Base-by-base conservation (phyloP, 768 basidiomycete species). In the Galerina marginata region DNA sequence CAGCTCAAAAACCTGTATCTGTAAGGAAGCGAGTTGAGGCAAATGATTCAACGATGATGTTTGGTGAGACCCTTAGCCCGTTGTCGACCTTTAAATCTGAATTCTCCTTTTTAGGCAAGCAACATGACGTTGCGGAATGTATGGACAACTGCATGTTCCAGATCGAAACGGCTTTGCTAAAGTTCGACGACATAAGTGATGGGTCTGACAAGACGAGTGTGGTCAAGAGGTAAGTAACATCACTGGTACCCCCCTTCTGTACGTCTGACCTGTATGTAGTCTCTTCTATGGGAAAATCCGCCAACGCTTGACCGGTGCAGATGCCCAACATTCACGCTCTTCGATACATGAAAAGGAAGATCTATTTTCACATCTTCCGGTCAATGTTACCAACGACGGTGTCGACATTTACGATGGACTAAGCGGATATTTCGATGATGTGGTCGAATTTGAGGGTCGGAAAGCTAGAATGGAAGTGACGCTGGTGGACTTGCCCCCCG, bases 121-220 rank as follows among this genome's bases (percentile, higher is more conserved):
- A 99, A 69, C 96, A 99, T 69, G 97, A 99, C 72, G 96, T 99
- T 11, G 90, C 96, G 0, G 97, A 99, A 75, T 98, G 96, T 75
- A 94, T 99, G 91, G 96, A 99, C 75, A 99, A 99, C 68, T 96
- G 96, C 78, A 91, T 99, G 83, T 97, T 97, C 77, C 97, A 99
- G 74, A 95, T 99, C 52, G 97, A 99, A 74, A 91, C 93, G 4
- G 95, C 95, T 1, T 72, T 94, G 48, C 79, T 94, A 40, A 91
- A 91, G 67, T 91, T 95, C 61, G 85, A 85, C 52, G 81, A 75
- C 3, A 67, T 80, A 51, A 73, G 72, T 58, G 84, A 80, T 39
- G 81, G 78, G 62, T 80, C 81, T 40, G 86, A 87, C 56, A 87
- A 86, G 68, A 83, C 82, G 0, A 93, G 93, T 62, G 82, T 96